Evolutionary conservation across 192 early-diverging fungal species (phyloP).

Genomic region (Rhizophagus sp.): DNA sequence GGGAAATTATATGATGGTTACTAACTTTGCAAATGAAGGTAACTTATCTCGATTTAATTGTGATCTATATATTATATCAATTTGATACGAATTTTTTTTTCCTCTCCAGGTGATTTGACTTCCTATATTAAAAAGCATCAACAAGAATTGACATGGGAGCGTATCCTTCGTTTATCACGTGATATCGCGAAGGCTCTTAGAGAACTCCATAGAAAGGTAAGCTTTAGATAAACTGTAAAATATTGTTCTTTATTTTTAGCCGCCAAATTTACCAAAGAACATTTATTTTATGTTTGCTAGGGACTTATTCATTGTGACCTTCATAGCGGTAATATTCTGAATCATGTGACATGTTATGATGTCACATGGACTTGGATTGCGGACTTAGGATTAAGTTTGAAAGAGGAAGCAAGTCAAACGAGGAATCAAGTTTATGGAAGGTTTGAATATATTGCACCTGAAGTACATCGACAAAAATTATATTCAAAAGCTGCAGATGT

Average conservation of each 20-base stretch:
- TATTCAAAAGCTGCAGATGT: slow-evolving; percentile 4
- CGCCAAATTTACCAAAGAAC: not conserved
- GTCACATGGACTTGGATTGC: not conserved
- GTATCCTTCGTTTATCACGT: not conserved
- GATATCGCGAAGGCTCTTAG: not conserved
- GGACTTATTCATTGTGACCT: not conserved
- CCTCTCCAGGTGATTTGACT: not conserved
- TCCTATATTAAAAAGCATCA: not conserved
- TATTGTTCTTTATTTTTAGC: too few relatives aligned
- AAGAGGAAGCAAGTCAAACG: not conserved
- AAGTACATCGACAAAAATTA: not conserved
- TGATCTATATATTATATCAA: not conserved
- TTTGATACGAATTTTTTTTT: too few relatives aligned
- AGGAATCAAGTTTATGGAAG: not conserved
- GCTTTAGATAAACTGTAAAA: too few relatives aligned
- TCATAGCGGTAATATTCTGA: not conserved
- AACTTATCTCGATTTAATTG: not conserved
- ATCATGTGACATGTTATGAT: not conserved
- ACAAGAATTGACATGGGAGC: not conserved
- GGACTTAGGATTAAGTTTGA: not conserved
- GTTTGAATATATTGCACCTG: slow-evolving; percentile 1
- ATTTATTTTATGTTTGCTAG: not conserved
- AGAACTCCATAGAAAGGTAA: slow-evolving; percentile 1
- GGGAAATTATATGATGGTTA: slow-evolving; percentile 8
- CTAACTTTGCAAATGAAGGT: slow-evolving; percentile 7